A percentile compares a stretch with the other conserved stretches of the same genome.
Evolutionary conservation across 805 yeast species (phyloP).

Genomic region (Sugiyamaella marilandica): DNA sequence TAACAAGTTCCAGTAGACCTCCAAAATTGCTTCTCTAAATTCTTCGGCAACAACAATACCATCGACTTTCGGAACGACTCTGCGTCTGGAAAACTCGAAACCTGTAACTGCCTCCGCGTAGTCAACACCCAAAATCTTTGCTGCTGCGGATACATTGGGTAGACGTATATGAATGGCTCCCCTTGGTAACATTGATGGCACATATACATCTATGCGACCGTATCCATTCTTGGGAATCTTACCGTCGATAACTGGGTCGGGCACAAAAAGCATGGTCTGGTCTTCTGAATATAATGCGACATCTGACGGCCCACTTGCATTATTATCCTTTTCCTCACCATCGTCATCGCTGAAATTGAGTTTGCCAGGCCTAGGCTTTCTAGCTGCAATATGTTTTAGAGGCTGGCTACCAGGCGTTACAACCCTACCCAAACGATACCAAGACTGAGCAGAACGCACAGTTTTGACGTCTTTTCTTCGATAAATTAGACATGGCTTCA

Average conservation of each 20-base stretch:
- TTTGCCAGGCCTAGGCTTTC: slow-evolving; percentile 18
- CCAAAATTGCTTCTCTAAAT: slow-evolving; percentile 53
- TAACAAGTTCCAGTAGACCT: slow-evolving; percentile 45
- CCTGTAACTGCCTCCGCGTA: slow-evolving; percentile 85
- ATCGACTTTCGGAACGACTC: slow-evolving; percentile 58
- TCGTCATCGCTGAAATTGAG: slow-evolving; percentile 24
- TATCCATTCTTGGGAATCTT: slow-evolving; percentile 61
- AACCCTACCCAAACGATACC: slow-evolving; percentile 79
- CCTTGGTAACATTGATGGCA: slow-evolving; percentile 66
- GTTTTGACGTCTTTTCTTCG: slow-evolving; percentile 58
- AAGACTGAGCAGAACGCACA: slow-evolving; percentile 71
- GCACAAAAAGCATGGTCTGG: slow-evolving; percentile 61
- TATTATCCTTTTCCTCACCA: slow-evolving; percentile 48
- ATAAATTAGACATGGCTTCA: slow-evolving; percentile 42
- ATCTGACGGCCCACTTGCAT: slow-evolving; percentile 56
- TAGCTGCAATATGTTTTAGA: slow-evolving; percentile 40
- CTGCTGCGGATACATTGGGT: slow-evolving; percentile 59
- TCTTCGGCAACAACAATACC: slow-evolving; percentile 73
- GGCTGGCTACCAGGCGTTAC: slow-evolving; percentile 69
- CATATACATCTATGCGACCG: slow-evolving; percentile 73
- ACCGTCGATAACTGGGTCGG: slow-evolving; percentile 58
- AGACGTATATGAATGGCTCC: slow-evolving; percentile 59
- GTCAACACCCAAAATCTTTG: slow-evolving; percentile 62
- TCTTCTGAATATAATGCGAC: slow-evolving; percentile 71
- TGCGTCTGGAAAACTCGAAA: slow-evolving; percentile 60